A percentile compares a stretch with the other conserved stretches of the same genome.
Conservation (phyloP, 345 rosid species). For the Eucalyptus pumila region DNA sequence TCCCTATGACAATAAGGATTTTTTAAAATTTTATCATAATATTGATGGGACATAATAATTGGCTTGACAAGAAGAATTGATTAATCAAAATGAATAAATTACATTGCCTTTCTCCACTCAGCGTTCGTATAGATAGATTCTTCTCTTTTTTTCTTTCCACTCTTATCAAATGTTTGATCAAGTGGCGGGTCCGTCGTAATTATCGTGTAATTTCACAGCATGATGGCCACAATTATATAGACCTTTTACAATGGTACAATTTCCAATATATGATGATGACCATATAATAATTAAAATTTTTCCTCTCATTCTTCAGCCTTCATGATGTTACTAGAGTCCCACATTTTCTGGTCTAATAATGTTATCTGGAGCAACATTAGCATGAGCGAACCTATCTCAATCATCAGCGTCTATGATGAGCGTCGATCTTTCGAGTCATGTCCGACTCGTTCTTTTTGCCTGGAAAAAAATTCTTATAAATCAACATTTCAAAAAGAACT, state of each 20-base stretch:
- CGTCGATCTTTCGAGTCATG: not conserved
- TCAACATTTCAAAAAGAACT: not conserved
- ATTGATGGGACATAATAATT: not conserved
- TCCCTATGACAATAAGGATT: not conserved
- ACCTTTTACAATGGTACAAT: not conserved
- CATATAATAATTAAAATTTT: not conserved
- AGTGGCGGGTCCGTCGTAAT: not conserved
- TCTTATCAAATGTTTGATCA: not conserved
- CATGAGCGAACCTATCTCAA: not conserved
- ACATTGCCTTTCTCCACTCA: not conserved
- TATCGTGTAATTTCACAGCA: not conserved
- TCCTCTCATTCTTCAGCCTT: not conserved
- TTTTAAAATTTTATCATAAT: not conserved
- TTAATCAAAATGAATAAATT: not conserved
- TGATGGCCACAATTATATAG: not conserved
- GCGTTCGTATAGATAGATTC: not conserved
- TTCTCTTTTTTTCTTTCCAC: not conserved
- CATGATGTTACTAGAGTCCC: not conserved
- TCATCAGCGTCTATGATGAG: not conserved
- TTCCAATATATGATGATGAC: not conserved
- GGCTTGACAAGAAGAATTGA: not conserved
- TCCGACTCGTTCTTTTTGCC: not conserved
- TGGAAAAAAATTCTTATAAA: too few relatives aligned
- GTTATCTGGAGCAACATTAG: not conserved
- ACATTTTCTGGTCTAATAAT: not conserved